These are phyloP conservation scores for Xylariaceae sp. DNA, from an alignment of 2,329 filamentous ascomycete species.

Conservation along the genomic window DNA sequence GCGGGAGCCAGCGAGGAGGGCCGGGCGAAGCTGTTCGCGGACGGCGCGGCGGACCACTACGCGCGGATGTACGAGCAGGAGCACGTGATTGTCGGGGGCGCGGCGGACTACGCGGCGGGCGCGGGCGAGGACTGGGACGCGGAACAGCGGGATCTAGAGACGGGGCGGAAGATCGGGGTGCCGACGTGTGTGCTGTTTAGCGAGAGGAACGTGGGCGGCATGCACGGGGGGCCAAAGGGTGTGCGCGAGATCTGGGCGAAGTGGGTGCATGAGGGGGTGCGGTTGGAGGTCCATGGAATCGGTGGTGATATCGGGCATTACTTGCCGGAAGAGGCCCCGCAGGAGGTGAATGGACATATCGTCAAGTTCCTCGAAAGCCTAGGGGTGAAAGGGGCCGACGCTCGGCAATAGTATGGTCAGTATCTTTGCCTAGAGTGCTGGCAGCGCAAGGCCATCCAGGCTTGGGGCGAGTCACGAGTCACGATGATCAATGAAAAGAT, in stretches of 20 bases:
- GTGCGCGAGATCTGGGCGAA: constrained; percentile 9
- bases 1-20: constrained; percentile 4
- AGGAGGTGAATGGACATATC: constrained; percentile 7
- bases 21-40: constrained; percentile 5
- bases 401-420: no score
- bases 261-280: constrained; percentile 5
- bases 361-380: constrained; percentile 10
- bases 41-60: constrained; percentile 13
- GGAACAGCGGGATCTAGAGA: constrained; percentile 6
- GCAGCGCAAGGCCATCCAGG: no score
- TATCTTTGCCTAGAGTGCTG: no score
- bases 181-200: constrained; percentile 8
- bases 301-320: constrained; percentile 9
- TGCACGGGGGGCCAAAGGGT: constrained; percentile 1
- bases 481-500: no score
- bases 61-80: constrained; percentile 9
- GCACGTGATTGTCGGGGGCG: constrained; percentile 8
- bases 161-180: constrained; percentile 6
- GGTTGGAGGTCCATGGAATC: constrained; percentile 4
- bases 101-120: constrained; percentile 13
- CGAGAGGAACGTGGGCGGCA: constrained; percentile 5
- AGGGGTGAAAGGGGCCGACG: no score
- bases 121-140: constrained; percentile 15
- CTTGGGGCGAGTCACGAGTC: no score
- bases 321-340: constrained; percentile 12